Percentiles rank a stretch among this genome's conserved stretches.
Conservation (phyloP, 1,139 yeast species). For the Magnusiomyces suaveolens region DNA sequence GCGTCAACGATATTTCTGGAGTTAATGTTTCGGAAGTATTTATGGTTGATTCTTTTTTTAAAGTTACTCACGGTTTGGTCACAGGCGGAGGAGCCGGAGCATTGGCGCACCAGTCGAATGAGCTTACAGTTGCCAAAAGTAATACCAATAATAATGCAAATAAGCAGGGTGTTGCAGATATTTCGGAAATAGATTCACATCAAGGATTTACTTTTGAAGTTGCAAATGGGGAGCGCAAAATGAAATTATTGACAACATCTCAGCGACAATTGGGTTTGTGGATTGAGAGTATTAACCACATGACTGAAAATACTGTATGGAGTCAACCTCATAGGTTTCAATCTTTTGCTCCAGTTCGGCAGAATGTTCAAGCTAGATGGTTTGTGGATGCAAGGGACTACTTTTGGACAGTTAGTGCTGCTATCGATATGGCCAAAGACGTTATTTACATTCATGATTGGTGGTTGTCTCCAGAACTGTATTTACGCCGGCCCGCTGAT, state of each 20-base stretch:
- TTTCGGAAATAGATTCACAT: constrained; percentile 5
- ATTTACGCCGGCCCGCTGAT: constrained; percentile 85
- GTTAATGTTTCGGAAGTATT: constrained; percentile 89
- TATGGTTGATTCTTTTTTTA: constrained; percentile 64
- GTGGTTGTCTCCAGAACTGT: constrained; percentile 96
- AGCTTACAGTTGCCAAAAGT: background rate
- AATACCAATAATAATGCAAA: constrained; percentile 8
- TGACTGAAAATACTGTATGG: constrained; percentile 67
- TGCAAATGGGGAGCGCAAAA: constrained; percentile 67
- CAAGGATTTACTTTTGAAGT: constrained; percentile 46
- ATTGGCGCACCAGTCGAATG: background rate
- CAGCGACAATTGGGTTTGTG: constrained; percentile 63
- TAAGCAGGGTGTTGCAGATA: constrained; percentile 8
- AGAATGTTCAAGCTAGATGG: constrained; percentile 87
- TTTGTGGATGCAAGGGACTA: constrained; percentile 89
- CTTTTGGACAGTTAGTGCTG: constrained; percentile 92
- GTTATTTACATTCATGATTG: constrained; percentile 93
- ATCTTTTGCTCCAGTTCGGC: constrained; percentile 87
- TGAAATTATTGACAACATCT: constrained; percentile 66
- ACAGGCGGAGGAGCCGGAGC: constrained; percentile 4
- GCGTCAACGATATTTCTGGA: constrained; percentile 76
- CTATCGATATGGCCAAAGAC: constrained; percentile 88
- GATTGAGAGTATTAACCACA: constrained; percentile 62
- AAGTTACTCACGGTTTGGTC: constrained; percentile 31
- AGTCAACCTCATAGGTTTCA: constrained; percentile 63